Percentiles rank a stretch among this genome's conserved stretches.
These are phyloP conservation scores for Meira miltonrushii DNA, from an alignment of 1,284 basidiomycete species.

Conservation along the genomic window DNA sequence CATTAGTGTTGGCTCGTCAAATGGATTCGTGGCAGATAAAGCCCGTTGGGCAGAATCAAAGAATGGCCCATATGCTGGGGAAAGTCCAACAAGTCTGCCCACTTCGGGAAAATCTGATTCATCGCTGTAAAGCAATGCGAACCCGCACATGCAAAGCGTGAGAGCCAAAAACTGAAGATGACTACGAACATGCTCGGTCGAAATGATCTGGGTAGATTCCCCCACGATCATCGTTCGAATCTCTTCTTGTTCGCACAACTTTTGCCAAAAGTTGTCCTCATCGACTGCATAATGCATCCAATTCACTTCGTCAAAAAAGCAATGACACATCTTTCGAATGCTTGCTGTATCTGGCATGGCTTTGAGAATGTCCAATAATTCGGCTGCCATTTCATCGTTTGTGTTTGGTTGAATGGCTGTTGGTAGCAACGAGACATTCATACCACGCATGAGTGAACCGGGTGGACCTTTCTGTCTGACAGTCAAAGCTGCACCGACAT, in stretches of 20 bases:
- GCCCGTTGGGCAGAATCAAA: constrained; percentile 31
- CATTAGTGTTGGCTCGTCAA: constrained; percentile 36
- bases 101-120: constrained; percentile 16
- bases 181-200: constrained; percentile 26
- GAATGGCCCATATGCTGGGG: constrained; percentile 23
- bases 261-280: constrained; percentile 19
- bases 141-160: constrained; percentile 25
- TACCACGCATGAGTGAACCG: no score
- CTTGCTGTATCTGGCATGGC: constrained; percentile 22
- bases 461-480: no score
- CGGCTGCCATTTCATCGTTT: background rate
- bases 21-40: constrained; percentile 30
- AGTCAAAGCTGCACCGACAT: no score
- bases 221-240: constrained; percentile 21
- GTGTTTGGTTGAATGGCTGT: background rate
- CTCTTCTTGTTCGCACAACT: constrained; percentile 18
- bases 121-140: constrained; percentile 13
- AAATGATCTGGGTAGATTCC: constrained; percentile 4
- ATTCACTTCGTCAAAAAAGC: constrained; percentile 31
- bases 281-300: constrained; percentile 29
- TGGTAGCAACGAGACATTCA: background rate
- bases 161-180: constrained; percentile 22
- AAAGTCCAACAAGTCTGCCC: constrained; percentile 16
- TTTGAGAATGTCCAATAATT: constrained; percentile 23
- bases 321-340: constrained; percentile 20